Conservation (phyloP, 2,329 filamentous ascomycete genomes). For the Cercospora citrullina region DNA sequence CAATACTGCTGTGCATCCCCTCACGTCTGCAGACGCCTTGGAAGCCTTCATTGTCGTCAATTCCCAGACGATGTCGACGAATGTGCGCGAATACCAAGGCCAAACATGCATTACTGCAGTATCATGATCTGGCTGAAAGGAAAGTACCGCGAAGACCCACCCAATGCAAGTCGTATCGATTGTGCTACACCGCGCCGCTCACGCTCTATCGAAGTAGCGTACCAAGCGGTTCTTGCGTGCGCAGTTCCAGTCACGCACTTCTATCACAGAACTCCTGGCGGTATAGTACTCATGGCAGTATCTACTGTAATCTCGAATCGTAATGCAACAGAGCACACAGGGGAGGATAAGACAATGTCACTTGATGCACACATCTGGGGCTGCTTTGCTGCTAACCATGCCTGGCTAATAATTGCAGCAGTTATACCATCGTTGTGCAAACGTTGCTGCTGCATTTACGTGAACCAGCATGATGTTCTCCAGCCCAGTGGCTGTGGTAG, state of each 20-base stretch:
- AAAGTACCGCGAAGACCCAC: neutral
- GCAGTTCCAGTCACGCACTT: neutral
- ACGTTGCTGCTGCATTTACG: neutral
- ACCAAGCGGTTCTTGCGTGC: neutral
- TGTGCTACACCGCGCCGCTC: neutral
- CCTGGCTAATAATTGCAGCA: neutral
- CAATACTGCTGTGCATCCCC: constrained; percentile 22
- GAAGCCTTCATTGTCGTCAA: neutral
- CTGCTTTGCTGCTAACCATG: neutral
- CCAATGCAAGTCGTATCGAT: neutral
- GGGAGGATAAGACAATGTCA: neutral
- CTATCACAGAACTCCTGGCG: neutral
- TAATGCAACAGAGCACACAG: neutral
- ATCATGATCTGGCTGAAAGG: neutral
- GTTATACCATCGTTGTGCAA: neutral
- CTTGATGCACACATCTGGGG: neutral
- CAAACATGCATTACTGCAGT: neutral
- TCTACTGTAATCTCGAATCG: neutral
- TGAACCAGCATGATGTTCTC: neutral
- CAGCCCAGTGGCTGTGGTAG: neutral
- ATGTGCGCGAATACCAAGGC: neutral
- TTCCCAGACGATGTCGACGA: neutral
- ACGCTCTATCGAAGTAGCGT: neutral
- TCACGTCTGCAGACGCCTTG: constrained; percentile 8
- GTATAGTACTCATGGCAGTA: neutral